Evolutionary conservation across 2,329 filamentous ascomycete species (phyloP).

Genomic region (Ophiocordyceps sinensis): DNA sequence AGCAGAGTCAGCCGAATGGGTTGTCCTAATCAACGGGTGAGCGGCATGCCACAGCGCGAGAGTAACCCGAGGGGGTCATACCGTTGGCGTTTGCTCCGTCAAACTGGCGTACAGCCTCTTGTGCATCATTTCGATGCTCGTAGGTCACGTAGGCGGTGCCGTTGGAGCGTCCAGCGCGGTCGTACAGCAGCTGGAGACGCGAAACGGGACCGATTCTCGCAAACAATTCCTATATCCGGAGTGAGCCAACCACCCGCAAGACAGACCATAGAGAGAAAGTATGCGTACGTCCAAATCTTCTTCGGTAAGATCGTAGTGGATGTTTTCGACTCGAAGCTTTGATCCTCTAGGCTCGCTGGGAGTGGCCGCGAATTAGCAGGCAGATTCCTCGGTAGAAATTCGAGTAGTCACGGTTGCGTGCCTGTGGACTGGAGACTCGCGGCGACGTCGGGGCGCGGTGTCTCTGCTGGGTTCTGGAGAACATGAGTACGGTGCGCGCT

Average conservation of each 20-base stretch:
- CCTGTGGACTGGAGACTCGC: slow-evolving; percentile 26
- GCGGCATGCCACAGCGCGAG: neutral
- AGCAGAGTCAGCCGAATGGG: slow-evolving; percentile 64
- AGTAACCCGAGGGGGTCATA: slow-evolving; percentile 11
- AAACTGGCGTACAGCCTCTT: slow-evolving; percentile 62
- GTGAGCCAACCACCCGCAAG: slow-evolving; percentile 11
- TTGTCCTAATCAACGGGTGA: slow-evolving; percentile 37
- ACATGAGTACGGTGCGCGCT: neutral
- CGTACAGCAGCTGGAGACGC: slow-evolving; percentile 61
- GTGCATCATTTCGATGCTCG: slow-evolving; percentile 53
- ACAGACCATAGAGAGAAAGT: neutral
- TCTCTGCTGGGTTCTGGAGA: slow-evolving; percentile 22
- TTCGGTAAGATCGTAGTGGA: slow-evolving; percentile 84
- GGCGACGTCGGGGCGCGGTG: slow-evolving; percentile 26
- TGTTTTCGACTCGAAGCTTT: slow-evolving; percentile 73
- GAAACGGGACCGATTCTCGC: slow-evolving; percentile 57
- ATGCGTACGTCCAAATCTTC: slow-evolving; percentile 59
- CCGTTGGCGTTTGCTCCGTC: slow-evolving; percentile 84
- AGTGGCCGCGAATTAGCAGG: slow-evolving; percentile 3
- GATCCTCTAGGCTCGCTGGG: slow-evolving; percentile 40
- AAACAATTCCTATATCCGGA: slow-evolving; percentile 55
- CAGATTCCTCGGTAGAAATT: too few species aligned
- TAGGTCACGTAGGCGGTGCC: slow-evolving; percentile 78
- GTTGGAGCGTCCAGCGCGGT: slow-evolving; percentile 77
- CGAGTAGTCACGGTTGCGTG: slow-evolving; percentile 6